Evolutionary conservation across 2,329 filamentous ascomycete genomes (phyloP), one percentile per base, ranked within the genome.

Genomic region (Elsinoe batatas): DNA sequence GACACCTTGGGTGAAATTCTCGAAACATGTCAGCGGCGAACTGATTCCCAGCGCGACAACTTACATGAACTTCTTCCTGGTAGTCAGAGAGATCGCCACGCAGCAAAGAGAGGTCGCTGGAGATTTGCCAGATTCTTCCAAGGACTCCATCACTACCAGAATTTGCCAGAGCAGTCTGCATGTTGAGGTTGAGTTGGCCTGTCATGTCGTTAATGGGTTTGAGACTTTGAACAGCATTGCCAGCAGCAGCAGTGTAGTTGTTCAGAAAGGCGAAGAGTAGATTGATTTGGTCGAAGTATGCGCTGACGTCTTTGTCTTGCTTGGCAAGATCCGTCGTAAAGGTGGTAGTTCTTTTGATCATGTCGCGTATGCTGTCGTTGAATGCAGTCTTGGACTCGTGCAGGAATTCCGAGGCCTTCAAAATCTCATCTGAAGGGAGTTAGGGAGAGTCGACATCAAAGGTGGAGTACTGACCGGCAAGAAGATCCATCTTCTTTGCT

Each of bases 401-500:
- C 6, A 44, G 40, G n/a, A 26, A 15, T 26, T 44, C 18, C 20
- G 40, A 18, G 13, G 40, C 20, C 30, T 10, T 44, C 18, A 22
- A 10, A 13, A 44, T 44, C 10, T 44, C 40, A 18, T 33, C 44
- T 49, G 44, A 15, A n/a, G 4, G 3, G 3, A 10, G 44, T 49
- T 12, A 49, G 44, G 26, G 6, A 20, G 5, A 5, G 4, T 15
- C 44, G 17, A 15, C 3, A 12, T 17, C n/a, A 5, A 17, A 36
- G 11, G 8, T 2, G 3, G 11, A 33, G 13, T 30, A 54, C 61
- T 56, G 65, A 69, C 76, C 77, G 63, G 79, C 80, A 57, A 84
- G 81, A 12, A 79, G 74, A 53, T 81, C 77, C 40, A 75, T 69
- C 36, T 82, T 75, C 40, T 79, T 76, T 26, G 81, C 80, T 59